Conservation (phyloP, 2,329 filamentous ascomycete genomes). For the Alternaria sp. region DNA sequence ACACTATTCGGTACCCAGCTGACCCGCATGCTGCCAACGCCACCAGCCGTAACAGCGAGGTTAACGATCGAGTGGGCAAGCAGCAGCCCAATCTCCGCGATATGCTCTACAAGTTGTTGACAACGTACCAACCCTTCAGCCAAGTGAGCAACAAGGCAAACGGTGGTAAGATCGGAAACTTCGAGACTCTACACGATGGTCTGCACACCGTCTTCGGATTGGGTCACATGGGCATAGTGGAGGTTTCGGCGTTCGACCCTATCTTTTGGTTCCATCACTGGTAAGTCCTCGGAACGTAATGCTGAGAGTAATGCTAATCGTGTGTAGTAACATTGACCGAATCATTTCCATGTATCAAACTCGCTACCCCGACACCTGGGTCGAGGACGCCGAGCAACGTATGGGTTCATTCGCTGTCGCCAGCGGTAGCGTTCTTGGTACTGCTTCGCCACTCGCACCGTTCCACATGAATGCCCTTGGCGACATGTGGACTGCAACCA, state of each 20-base stretch:
- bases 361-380: conserved; percentile 43
- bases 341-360: conserved; percentile 36
- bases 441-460: conserved; percentile 31
- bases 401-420: conserved; percentile 32
- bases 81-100: conserved; percentile 40
- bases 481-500: conserved; percentile 39
- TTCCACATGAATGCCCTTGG: conserved; percentile 44
- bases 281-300: conserved; percentile 1
- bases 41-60: conserved; percentile 37
- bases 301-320: background rate
- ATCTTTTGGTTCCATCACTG: conserved; percentile 45
- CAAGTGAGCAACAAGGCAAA: conserved; percentile 42
- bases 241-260: conserved; percentile 41
- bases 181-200: conserved; percentile 42
- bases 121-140: conserved; percentile 40
- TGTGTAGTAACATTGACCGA: conserved; percentile 32
- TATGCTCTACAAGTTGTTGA: conserved; percentile 43
- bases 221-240: conserved; percentile 53
- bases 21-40: conserved; percentile 32
- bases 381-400: conserved; percentile 30
- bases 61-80: conserved; percentile 31
- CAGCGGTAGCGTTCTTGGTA: conserved; percentile 25
- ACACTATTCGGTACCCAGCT: conserved; percentile 37
- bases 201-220: conserved; percentile 40
- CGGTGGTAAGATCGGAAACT: conserved; percentile 40